phyloP scores from a whole-genome alignment of 768 basidiomycete genomes.

The Scleroderma citrinum region DNA sequence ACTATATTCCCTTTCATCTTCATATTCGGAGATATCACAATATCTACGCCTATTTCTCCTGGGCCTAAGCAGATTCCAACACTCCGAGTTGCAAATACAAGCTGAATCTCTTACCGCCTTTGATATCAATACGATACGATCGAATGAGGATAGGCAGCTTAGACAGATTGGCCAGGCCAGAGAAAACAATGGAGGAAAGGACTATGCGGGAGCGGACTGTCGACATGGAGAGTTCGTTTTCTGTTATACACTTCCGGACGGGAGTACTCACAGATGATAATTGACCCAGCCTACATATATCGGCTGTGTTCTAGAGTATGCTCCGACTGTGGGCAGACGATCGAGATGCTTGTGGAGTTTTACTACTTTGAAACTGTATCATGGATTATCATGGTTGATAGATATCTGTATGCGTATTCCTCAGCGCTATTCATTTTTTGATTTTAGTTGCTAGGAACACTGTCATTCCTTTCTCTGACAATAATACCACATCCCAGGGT shows the following conservation, averaged over 20 bases:
- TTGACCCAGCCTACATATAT: constrained; percentile 83
- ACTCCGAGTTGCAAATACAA: constrained; percentile 46
- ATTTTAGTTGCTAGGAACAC: no score
- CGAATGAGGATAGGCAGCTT: constrained; percentile 60
- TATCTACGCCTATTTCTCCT: constrained; percentile 87
- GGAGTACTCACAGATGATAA: no score
- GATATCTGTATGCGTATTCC: no score
- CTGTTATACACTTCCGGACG: not conserved
- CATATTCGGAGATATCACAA: constrained; percentile 93
- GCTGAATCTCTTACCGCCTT: constrained; percentile 10
- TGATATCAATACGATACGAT: constrained; percentile 25
- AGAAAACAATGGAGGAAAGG: constrained; percentile 89
- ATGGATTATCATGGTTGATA: no score
- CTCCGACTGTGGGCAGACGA: constrained; percentile 80
- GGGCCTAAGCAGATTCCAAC: constrained; percentile 67
- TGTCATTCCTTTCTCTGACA: no score
- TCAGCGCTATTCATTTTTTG: no score
- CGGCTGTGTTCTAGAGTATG: constrained; percentile 84
- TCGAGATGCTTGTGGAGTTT: constrained; percentile 63
- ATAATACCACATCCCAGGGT: no score
- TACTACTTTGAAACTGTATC: constrained; percentile 11
- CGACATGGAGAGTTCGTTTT: constrained; percentile 85
- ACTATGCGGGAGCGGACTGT: constrained; percentile 72
- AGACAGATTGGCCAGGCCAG: constrained; percentile 85
- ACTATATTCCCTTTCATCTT: constrained; percentile 90